Conservation (phyloP, 2,329 filamentous ascomycete genomes). For the Beauveria sp. region DNA sequence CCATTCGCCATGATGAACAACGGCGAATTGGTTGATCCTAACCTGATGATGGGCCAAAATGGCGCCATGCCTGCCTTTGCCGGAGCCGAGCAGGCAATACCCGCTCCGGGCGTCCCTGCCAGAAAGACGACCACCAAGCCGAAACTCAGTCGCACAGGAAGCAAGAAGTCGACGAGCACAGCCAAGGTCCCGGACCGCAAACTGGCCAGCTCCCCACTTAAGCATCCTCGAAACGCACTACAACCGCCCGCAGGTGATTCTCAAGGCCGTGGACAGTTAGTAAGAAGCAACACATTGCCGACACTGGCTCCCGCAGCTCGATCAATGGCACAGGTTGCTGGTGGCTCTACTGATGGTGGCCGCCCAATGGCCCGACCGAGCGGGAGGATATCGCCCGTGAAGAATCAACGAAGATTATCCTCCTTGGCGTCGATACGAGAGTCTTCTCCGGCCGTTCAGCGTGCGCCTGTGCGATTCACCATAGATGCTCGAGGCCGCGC, state of each 20-base stretch:
- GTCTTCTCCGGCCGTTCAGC: conserved; percentile 33
- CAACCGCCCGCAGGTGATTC: conserved; percentile 49
- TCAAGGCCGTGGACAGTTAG: conserved; percentile 36
- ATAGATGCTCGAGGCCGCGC: conserved; percentile 56
- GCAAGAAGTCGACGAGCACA: conserved; percentile 34
- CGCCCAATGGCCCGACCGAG: conserved; percentile 32
- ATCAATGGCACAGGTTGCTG: conserved; percentile 26
- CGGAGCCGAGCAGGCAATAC: conserved; percentile 21
- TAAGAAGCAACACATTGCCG: conserved; percentile 33
- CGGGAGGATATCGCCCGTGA: conserved; percentile 46
- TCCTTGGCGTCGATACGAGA: conserved; percentile 54
- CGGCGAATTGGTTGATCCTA: conserved; percentile 49
- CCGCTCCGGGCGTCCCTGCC: conserved; percentile 2
- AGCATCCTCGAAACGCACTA: conserved; percentile 41
- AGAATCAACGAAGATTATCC: conserved; percentile 41
- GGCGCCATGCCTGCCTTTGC: conserved; percentile 36
- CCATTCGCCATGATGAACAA: conserved; percentile 42
- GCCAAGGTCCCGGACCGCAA: conserved; percentile 33
- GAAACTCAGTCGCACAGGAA: conserved; percentile 36
- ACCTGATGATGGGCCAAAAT: conserved; percentile 48
- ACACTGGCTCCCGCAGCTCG: conserved; percentile 39
- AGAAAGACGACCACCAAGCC: not conserved
- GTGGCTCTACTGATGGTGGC: conserved; percentile 23
- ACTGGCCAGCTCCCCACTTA: conserved; percentile 43
- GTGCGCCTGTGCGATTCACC: conserved; percentile 53